phyloP scores from a whole-genome alignment of 495 filamentous ascomycete species.

The Daldinia childiae region DNA sequence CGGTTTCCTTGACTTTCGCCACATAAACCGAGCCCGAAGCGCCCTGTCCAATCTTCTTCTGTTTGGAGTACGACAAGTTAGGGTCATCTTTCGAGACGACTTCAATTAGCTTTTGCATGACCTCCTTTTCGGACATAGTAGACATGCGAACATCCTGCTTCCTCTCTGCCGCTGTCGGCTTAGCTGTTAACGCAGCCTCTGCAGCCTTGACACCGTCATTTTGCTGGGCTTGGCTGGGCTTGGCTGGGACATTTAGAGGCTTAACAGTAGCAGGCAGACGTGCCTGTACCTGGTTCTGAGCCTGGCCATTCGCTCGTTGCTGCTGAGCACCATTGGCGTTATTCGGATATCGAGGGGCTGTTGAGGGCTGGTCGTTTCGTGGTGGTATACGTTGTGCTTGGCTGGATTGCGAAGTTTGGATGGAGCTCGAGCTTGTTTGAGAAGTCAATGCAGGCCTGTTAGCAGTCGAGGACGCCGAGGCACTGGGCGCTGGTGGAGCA shows the following conservation, averaged over 20 bases:
- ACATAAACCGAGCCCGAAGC: conserved; percentile 98
- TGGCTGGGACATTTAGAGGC: conserved; percentile 88
- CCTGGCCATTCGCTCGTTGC: conserved; percentile 49
- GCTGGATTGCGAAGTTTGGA: conserved; percentile 28
- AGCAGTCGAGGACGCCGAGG: conserved; percentile 29
- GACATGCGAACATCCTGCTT: conserved; percentile 96
- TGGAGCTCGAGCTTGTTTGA: conserved; percentile 52
- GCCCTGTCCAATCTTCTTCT: conserved; percentile 99
- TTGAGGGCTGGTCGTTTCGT: conserved; percentile 37
- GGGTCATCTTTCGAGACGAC: conserved; percentile 95
- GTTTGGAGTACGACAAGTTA: conserved; percentile 91
- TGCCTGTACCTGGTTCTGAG: conserved; percentile 57
- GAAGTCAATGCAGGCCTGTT: conserved; percentile 53
- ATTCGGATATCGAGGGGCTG: conserved; percentile 51
- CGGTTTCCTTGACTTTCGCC: conserved; percentile 84
- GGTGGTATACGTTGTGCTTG: conserved; percentile 43
- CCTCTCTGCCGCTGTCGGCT: conserved; percentile 69
- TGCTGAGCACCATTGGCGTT: conserved; percentile 46
- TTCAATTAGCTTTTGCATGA: conserved; percentile 92
- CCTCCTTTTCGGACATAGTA: conserved; percentile 93
- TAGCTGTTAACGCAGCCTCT: conserved; percentile 80
- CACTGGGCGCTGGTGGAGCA: conserved; percentile 59
- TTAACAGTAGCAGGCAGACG: conserved; percentile 80
- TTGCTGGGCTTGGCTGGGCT: conserved; percentile 66
- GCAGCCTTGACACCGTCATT: conserved; percentile 78